These are phyloP conservation scores for Lodderomyces parapsilosis DNA, from an alignment of 1,139 yeast species.

Conservation along the genomic window DNA sequence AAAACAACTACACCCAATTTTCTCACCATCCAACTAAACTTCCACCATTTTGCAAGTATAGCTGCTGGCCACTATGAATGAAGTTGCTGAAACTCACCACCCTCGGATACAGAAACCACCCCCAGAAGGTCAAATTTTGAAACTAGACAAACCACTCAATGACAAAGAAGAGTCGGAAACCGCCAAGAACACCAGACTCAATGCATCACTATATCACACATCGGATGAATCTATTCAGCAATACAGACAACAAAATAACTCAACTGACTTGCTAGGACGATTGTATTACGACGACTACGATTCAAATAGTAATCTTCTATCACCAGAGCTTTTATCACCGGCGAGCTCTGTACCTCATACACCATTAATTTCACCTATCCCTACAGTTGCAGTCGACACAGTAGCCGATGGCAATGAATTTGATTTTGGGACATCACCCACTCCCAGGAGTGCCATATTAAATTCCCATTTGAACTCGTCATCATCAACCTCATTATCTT, in stretches of 20 bases:
- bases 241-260: slow-evolving; percentile 38
- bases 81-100: background rate
- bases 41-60: background rate
- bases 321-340: slow-evolving; percentile 23
- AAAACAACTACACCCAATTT: too few species aligned
- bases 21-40: too few species aligned
- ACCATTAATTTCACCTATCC: slow-evolving; percentile 5
- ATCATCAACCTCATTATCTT: slow-evolving; percentile 2
- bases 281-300: slow-evolving; percentile 47
- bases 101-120: background rate
- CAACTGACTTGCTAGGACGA: slow-evolving; percentile 44
- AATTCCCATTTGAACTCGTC: slow-evolving; percentile 2
- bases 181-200: slow-evolving; percentile 36
- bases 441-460: background rate
- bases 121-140: background rate
- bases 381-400: background rate
- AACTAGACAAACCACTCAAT: background rate
- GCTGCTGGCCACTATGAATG: background rate
- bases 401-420: slow-evolving; percentile 5
- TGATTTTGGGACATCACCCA: slow-evolving; percentile 5
- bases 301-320: slow-evolving; percentile 20
- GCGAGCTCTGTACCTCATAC: slow-evolving; percentile 11
- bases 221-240: slow-evolving; percentile 41
- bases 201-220: slow-evolving; percentile 42
- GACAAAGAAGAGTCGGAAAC: slow-evolving; percentile 23